These are phyloP conservation scores for Chaetomium cochliodes DNA, from an alignment of 495 filamentous ascomycete species.

Conservation along the genomic window DNA sequence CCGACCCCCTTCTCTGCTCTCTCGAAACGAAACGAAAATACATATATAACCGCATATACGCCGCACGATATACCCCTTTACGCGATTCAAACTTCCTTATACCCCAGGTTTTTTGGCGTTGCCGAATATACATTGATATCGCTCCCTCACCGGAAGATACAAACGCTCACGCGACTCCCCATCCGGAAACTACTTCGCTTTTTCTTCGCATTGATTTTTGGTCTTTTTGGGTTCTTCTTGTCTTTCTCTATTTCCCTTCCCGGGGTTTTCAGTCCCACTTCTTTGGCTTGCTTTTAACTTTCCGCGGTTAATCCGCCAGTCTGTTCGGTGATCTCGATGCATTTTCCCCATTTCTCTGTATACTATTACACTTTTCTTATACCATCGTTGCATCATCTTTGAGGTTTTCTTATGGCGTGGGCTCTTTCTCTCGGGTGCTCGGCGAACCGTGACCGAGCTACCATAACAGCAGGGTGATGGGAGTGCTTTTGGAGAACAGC, in stretches of 20 bases:
- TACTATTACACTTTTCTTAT: conserved; percentile 3
- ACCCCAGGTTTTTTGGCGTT: conserved; percentile 28
- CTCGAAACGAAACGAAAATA: not conserved
- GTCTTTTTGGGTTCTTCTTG: conserved; percentile 19
- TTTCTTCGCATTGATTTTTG: not conserved
- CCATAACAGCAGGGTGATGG: not conserved
- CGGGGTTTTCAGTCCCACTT: not conserved
- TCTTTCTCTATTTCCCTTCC: not conserved
- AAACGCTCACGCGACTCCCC: conserved; percentile 41
- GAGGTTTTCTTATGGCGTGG: not conserved
- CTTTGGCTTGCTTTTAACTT: not conserved
- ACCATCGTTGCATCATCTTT: not conserved
- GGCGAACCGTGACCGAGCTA: not conserved
- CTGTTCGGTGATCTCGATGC: conserved; percentile 8
- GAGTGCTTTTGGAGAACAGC: not conserved
- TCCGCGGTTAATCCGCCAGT: not conserved
- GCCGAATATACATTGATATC: conserved; percentile 23
- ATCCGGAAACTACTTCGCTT: not conserved
- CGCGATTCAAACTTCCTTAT: conserved; percentile 26
- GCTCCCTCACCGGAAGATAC: conserved; percentile 33
- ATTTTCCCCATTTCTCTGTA: conserved; percentile 5
- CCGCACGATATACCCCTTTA: conserved; percentile 22
- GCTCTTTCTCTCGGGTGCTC: not conserved
- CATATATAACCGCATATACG: not conserved
- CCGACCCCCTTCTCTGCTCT: not conserved